Evolutionary conservation across 202 grass and related monocot genomes (phyloP), one percentile per base, ranked within the genome.

Genomic region (Schoenoplectus tabernaemontani): DNA sequence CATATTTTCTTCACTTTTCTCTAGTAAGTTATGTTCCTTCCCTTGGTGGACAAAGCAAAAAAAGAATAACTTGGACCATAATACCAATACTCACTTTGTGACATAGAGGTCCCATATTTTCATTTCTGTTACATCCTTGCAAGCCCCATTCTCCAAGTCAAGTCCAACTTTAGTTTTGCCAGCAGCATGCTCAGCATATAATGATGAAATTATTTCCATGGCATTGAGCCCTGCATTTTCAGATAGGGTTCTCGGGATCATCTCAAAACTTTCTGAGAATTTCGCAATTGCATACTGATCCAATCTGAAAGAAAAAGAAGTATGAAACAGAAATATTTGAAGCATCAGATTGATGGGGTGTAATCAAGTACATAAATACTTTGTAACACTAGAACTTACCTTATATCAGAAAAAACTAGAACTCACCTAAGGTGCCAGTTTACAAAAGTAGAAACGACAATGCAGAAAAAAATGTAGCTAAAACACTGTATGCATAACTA

Each of bases 251-350:
- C 88, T 99, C 36, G 96, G 91, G 78, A 92, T 82, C 96, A 99
- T 92, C 86, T 99, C 96, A 77, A 99, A 99, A 59, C 91, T 91
- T 86, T 99, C 96, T 57, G 88, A 86, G 78, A 99, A 99, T 85
- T 99, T 99, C 13, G 91, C 90, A 86, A 99, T 93, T 26, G 96
- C 96, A 89, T 95, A 93, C 84, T 99, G 91, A 58, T 99, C 96
- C 88, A 99, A 88, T 43, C 89, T 95, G 86, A 15, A 91, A 66
- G 7, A 81, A 33, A 64, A 81, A 82, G 38, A n/a, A 73, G 15
- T 10, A 56, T 33, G 44, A 51, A 30, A 34, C 70, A 75, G 34
- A 11, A 64, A 38, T 17, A 13, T 15, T 3, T 4, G 28, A 67
- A 67, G 22, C 24, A 80, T 30, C 17, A 43, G n/a, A n/a, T 68